Percentiles rank a stretch among this genome's conserved stretches.
These are phyloP conservation scores for Fusarium sp. DNA, from an alignment of 2,329 filamentous ascomycete species.

Conservation along the genomic window DNA sequence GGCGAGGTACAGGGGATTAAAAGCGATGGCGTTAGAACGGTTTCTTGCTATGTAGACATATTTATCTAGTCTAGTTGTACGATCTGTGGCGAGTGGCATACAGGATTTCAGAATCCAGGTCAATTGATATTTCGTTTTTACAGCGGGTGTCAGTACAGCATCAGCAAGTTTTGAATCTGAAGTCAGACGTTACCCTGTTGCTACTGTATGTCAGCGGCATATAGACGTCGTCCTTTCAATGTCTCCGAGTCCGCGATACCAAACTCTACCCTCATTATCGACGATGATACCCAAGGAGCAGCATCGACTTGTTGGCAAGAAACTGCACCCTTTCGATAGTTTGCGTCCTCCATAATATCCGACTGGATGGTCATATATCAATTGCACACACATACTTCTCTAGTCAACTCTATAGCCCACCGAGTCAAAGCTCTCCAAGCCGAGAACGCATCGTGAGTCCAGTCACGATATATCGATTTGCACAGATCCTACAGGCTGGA, in stretches of 20 bases:
- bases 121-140: slow-evolving; percentile 23
- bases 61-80: slow-evolving; percentile 17
- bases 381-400: neutral
- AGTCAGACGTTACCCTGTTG: neutral
- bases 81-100: slow-evolving; percentile 3
- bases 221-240: neutral
- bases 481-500: neutral
- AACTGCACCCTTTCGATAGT: neutral
- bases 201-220: neutral
- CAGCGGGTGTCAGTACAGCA: neutral
- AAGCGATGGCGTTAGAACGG: slow-evolving; percentile 46
- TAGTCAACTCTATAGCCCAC: neutral
- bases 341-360: neutral
- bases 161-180: neutral
- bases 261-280: neutral
- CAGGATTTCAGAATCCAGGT: slow-evolving; percentile 11
- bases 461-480: slow-evolving; percentile 8
- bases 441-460: neutral
- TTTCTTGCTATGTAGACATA: slow-evolving; percentile 35
- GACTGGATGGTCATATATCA: slow-evolving; percentile 3
- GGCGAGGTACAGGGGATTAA: slow-evolving; percentile 29
- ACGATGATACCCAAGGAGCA: neutral
- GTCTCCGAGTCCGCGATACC: neutral
- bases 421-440: neutral
- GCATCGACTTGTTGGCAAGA: neutral